These are phyloP conservation scores for Microsporum ferrugineum DNA, from an alignment of 2,329 filamentous ascomycete genomes.

Conservation along the genomic window DNA sequence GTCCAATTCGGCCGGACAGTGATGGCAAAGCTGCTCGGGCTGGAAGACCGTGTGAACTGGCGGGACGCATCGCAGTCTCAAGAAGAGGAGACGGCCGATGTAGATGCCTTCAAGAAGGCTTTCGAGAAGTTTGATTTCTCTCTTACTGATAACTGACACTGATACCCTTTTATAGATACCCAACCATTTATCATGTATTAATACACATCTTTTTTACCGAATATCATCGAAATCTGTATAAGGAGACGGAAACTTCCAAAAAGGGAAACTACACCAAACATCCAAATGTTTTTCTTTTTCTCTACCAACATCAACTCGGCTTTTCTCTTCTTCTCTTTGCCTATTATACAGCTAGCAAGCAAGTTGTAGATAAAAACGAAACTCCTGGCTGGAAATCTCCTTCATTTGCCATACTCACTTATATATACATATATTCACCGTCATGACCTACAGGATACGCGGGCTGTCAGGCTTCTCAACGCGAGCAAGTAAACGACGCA, in stretches of 20 bases:
- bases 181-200: neutral
- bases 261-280: neutral
- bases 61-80: constrained; percentile 67
- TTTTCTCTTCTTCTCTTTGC: neutral
- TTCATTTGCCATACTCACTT: neutral
- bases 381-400: neutral
- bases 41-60: constrained; percentile 75
- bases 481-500: neutral
- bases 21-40: constrained; percentile 70
- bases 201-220: neutral
- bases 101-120: constrained; percentile 63
- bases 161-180: neutral
- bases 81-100: constrained; percentile 68
- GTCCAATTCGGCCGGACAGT: constrained; percentile 82
- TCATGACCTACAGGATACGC: neutral
- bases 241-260: neutral
- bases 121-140: constrained; percentile 87
- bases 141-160: constrained; percentile 23
- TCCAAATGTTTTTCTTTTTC: neutral
- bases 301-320: neutral
- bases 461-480: neutral
- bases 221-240: neutral
- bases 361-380: neutral
- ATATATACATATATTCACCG: neutral
- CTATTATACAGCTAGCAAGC: neutral